A percentile compares a stretch with the other conserved stretches of the same genome.
These are phyloP conservation scores for Hymenoscyphus albidus DNA, from an alignment of 2,329 filamentous ascomycete genomes.

Conservation along the genomic window DNA sequence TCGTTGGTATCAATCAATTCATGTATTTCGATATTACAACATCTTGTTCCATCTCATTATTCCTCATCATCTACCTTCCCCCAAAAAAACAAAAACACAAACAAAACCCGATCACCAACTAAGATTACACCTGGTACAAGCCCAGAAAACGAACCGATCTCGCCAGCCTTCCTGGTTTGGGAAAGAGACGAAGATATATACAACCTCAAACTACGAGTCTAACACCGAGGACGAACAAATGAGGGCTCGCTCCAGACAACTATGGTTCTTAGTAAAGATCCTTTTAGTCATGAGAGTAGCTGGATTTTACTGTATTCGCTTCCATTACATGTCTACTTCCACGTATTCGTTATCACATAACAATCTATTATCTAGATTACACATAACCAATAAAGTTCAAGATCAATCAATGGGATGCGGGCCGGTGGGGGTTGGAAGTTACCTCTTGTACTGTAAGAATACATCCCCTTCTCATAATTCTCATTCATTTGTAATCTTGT, in stretches of 20 bases:
- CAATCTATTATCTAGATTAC: background rate
- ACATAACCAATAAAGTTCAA: background rate
- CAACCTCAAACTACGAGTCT: background rate
- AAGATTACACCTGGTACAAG: background rate
- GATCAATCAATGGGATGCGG: conserved; percentile 36
- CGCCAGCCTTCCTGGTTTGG: background rate
- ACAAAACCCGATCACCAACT: background rate
- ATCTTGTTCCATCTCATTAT: background rate
- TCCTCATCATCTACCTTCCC: background rate
- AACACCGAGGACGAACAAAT: background rate
- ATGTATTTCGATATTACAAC: background rate
- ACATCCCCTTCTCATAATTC: too few species aligned
- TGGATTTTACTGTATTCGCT: conserved; percentile 34
- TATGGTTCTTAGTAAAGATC: background rate
- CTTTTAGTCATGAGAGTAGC: conserved; percentile 34
- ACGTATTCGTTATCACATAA: background rate
- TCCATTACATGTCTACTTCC: conserved; percentile 30
- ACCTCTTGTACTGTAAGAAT: conserved; percentile 33
- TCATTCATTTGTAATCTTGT: background rate
- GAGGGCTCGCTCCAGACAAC: background rate
- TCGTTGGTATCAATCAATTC: background rate
- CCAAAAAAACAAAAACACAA: background rate
- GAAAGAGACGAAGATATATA: background rate
- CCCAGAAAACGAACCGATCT: background rate
- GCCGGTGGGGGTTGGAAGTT: conserved; percentile 33